Conservation (phyloP, 768 basidiomycete species). For the Tylopilus rubrobrunneus region DNA sequence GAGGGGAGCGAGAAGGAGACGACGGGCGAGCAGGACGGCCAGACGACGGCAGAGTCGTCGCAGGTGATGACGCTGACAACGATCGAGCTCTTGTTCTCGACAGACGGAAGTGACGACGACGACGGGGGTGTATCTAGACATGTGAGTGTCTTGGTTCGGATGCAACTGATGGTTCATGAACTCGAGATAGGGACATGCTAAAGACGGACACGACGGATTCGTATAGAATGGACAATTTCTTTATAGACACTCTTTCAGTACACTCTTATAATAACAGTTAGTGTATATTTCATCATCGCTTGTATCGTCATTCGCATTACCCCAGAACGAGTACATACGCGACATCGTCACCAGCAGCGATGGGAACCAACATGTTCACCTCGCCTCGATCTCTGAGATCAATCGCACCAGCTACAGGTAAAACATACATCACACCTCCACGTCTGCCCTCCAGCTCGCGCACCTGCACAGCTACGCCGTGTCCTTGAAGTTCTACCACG, state of each 20-base stretch:
- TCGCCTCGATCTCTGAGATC: too few relatives aligned
- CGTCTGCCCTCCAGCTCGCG: too few relatives aligned
- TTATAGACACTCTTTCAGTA: too few relatives aligned
- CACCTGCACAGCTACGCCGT: too few relatives aligned
- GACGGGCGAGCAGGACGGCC: background rate
- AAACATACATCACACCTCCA: too few relatives aligned
- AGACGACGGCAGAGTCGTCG: background rate
- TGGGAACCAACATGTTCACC: too few relatives aligned
- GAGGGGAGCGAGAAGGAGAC: background rate
- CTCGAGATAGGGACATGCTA: background rate
- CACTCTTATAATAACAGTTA: too few relatives aligned
- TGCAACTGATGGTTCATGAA: background rate
- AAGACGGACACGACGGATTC: background rate
- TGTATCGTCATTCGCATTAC: too few relatives aligned
- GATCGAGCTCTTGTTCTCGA: constrained; percentile 5
- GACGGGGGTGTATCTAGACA: background rate
- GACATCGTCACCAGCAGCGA: too few relatives aligned
- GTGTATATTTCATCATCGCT: too few relatives aligned
- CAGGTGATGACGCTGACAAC: constrained; percentile 12
- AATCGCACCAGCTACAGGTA: too few relatives aligned
- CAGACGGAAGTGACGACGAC: background rate
- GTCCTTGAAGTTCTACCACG: constrained; percentile 17
- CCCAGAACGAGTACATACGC: too few relatives aligned
- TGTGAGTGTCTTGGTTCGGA: background rate
- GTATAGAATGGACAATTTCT: background rate